Conservation (phyloP, 108 stramenopile species). For the Poteriospumella lacustris region DNA sequence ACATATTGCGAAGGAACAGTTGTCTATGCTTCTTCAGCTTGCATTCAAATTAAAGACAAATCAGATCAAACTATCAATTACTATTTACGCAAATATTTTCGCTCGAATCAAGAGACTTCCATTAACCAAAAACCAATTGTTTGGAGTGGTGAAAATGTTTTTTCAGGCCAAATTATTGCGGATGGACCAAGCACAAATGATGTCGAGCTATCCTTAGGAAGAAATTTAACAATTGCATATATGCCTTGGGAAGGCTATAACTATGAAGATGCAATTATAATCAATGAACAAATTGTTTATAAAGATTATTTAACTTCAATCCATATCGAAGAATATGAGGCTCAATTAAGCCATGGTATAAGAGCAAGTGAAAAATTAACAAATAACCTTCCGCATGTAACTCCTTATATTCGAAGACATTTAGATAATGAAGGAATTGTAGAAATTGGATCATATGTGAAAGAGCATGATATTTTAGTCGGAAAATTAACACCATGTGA, state of each 20-base stretch:
- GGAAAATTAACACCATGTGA: constrained; percentile 3
- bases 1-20: not conserved
- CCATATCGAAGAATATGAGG: not conserved
- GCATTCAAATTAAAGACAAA: not conserved
- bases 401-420: not conserved
- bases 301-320: not conserved
- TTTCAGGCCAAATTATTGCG: not conserved
- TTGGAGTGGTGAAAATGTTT: not conserved
- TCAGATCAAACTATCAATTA: not conserved
- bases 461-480: constrained; percentile 4
- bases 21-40: not conserved
- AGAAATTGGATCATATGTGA: not conserved
- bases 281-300: not conserved
- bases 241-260: constrained; percentile 3
- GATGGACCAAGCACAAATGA: constrained; percentile 3
- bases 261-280: not conserved
- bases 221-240: not conserved
- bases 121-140: not conserved
- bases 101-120: not conserved
- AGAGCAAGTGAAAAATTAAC: not conserved
- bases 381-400: not conserved
- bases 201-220: not conserved
- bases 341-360: not conserved
- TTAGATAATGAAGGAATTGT: not conserved
- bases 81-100: not conserved